Conservation (phyloP, 2,329 filamentous ascomycete genomes). For the Pezicula carpinea region DNA sequence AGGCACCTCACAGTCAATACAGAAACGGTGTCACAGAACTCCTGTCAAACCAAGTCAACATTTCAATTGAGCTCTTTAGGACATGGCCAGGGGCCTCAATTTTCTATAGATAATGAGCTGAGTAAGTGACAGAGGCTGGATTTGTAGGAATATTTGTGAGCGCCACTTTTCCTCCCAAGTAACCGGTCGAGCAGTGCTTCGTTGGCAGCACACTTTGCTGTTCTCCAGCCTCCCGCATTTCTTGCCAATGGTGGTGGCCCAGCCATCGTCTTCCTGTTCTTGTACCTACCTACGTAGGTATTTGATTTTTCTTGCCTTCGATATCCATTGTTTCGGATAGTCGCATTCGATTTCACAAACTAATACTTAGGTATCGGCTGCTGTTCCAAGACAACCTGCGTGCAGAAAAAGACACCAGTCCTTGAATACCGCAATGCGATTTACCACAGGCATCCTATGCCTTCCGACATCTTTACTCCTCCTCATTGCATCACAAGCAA, state of each 20-base stretch:
- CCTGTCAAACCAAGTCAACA: too few species aligned
- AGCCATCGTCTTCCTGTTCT: not conserved
- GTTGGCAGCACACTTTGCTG: not conserved
- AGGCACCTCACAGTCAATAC: too few species aligned
- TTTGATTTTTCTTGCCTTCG: not conserved
- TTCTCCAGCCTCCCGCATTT: not conserved
- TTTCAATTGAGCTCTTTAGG: too few species aligned
- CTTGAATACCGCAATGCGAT: slow-evolving; percentile 32
- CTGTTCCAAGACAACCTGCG: too few species aligned
- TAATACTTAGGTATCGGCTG: not conserved
- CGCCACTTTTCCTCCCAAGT: too few species aligned
- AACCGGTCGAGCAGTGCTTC: too few species aligned
- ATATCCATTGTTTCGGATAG: not conserved
- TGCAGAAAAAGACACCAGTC: too few species aligned
- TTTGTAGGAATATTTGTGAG: too few species aligned
- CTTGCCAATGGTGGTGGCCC: not conserved
- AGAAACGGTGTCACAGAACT: too few species aligned
- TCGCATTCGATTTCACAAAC: not conserved
- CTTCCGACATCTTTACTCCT: slow-evolving; percentile 42
- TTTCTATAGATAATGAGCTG: too few species aligned
- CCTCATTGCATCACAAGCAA: slow-evolving; percentile 36
- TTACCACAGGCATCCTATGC: slow-evolving; percentile 30
- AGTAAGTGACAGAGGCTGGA: too few species aligned
- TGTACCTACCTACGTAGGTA: not conserved
- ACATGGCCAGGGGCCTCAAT: too few species aligned